Percentiles rank a stretch among this genome's conserved stretches.
Evolutionary conservation across 148 eudicot genomes (phyloP).

Genomic region (Silene latifolia): DNA sequence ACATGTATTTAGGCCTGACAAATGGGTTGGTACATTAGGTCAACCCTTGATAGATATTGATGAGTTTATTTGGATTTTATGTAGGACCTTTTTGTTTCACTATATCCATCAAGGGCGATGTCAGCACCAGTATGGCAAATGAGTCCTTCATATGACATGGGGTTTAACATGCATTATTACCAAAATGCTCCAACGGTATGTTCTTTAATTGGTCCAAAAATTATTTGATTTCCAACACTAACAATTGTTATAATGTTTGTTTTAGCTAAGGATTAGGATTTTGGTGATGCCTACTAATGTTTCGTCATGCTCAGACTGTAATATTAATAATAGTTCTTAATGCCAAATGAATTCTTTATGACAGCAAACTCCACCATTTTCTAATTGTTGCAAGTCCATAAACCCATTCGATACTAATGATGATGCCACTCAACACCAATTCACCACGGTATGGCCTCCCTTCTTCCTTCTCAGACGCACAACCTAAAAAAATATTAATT

Average conservation of each 20-base stretch:
- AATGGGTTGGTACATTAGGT: no score
- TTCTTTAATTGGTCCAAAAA: neutral
- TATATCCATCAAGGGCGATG: conserved; percentile 32
- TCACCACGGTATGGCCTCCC: conserved; percentile 39
- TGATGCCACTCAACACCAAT: conserved; percentile 29
- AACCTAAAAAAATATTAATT: no score
- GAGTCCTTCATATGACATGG: conserved; percentile 47
- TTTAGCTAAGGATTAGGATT: no score
- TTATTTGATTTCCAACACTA: no score
- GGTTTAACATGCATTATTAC: conserved; percentile 45
- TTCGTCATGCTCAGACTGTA: neutral
- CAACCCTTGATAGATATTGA: neutral
- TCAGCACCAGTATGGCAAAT: conserved; percentile 45
- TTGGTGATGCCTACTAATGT: no score
- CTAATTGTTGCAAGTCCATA: conserved; percentile 37
- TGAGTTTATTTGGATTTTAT: neutral
- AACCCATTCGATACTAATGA: conserved; percentile 72
- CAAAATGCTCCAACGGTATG: conserved; percentile 44
- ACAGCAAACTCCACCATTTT: conserved; percentile 39
- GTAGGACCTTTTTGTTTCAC: conserved; percentile 64
- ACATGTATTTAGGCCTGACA: no score
- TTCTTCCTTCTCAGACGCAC: neutral
- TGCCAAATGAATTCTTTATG: conserved; percentile 19
- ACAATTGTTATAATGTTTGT: neutral
- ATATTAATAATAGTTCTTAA: neutral